Evolutionary conservation across 352 stramenopile genomes (phyloP).

Genomic region (Globisporangium lucens): DNA sequence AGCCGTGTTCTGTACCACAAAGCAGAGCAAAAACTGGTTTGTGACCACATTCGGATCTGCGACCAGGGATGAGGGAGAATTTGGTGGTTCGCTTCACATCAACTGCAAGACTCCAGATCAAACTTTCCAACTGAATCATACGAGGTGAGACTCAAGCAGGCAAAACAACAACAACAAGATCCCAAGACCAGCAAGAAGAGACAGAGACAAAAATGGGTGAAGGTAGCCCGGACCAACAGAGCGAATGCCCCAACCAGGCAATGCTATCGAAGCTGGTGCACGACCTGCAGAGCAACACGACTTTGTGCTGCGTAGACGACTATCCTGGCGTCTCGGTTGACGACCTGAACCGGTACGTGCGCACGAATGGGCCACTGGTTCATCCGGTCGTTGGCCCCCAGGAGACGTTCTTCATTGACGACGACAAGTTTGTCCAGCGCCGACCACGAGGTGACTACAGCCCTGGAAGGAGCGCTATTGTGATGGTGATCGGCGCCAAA

Average conservation of each 20-base stretch:
- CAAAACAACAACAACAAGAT: too few species aligned
- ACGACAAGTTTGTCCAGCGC: constrained; percentile 21
- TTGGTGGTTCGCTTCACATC: neutral
- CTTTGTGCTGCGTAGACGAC: constrained; percentile 24
- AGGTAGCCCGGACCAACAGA: too few species aligned
- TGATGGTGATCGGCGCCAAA: neutral
- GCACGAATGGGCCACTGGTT: constrained; percentile 16
- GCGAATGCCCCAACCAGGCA: too few species aligned
- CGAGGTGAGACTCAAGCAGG: too few species aligned
- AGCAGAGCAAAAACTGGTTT: neutral
- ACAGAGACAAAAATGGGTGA: too few species aligned
- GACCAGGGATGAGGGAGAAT: neutral
- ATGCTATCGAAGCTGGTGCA: neutral
- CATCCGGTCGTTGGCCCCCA: constrained; percentile 24
- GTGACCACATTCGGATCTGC: neutral
- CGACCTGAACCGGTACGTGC: constrained; percentile 18
- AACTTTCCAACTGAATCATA: too few species aligned
- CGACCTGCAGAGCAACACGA: constrained; percentile 25
- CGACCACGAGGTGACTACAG: constrained; percentile 11
- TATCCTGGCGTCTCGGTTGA: constrained; percentile 18
- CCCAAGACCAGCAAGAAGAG: too few species aligned
- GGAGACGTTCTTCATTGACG: constrained; percentile 25
- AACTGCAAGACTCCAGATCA: too few species aligned
- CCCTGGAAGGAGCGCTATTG: neutral
- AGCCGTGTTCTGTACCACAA: neutral